Base-by-base conservation (phyloP, 441 rosid species). In the Erodium trifolium region DNA sequence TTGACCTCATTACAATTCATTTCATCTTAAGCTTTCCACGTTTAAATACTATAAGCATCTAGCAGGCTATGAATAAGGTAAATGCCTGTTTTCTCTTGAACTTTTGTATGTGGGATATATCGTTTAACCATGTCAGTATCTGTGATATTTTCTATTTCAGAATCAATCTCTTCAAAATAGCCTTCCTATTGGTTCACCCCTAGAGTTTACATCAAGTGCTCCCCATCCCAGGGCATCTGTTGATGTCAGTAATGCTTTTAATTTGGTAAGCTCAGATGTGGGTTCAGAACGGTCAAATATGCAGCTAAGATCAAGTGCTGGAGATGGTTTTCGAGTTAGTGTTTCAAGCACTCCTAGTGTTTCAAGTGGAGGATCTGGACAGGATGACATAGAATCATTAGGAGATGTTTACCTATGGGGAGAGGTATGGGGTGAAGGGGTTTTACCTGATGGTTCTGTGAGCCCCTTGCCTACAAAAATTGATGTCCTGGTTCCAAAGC, bases 371-470 rank as follows among this genome's bases (percentile, higher is more conserved):
- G 97, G 93, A 71, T 91, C 99, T 75, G 99, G 99, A 73, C 96
- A 93, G 81, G 97, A 93, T 82, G 99, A 93, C 68, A 92, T 95
- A 71, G 97, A 91, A 79, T 91, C 99, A 62, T 71, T 93, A 75
- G 97, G 97, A 29, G 99, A 93, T 87, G 97, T 93, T 78, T 88
- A 85, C 75, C 82, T 93, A 59, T 93, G 99, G 99, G 97, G 99
- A 49, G 96, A 91, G 78, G 91, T 88, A 72, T 84, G 81, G 3
- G 93, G 88, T 47, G 99, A 93, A 71, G 96, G 93, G 75, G 82
- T 82, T 76, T 73, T 91, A 77, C 97, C 97, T 78, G 96, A 96
- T 77, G 99, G 97, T 72, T 73, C 67, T 80, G 93, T 85, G 74
- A 84, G 83, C 79, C 78, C 71, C 34, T 68, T 70, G 73, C 87